phyloP scores from a whole-genome alignment of 1,284 basidiomycete genomes.

The Testicularia cyperi region DNA sequence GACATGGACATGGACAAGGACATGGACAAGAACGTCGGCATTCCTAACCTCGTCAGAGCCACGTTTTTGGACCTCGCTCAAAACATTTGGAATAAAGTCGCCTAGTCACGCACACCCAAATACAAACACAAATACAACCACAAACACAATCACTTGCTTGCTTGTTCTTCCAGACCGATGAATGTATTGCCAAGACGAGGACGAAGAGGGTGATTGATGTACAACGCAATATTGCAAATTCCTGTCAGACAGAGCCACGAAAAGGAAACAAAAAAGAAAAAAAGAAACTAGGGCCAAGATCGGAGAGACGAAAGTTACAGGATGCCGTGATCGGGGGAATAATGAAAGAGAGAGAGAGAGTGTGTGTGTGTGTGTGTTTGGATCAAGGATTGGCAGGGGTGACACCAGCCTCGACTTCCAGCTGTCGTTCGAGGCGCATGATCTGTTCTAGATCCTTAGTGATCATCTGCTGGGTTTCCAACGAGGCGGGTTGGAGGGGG shows the following conservation, averaged over 20 bases:
- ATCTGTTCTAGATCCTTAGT: conserved; percentile 70
- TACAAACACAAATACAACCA: no score
- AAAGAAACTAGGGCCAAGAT: no score
- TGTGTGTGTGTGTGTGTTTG: no score
- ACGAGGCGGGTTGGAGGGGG: conserved; percentile 70
- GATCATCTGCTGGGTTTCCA: conserved; percentile 67
- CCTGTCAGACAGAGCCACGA: no score
- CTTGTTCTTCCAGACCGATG: neutral
- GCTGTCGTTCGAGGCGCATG: conserved; percentile 69
- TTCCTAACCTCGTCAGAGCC: conserved; percentile 11
- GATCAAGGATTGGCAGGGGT: conserved; percentile 21
- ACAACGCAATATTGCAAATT: no score
- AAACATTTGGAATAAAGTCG: conserved; percentile 23
- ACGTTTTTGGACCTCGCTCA: conserved; percentile 36
- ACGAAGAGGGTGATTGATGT: neutral
- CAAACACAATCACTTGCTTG: no score
- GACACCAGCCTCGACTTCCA: conserved; percentile 61
- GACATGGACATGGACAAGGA: no score
- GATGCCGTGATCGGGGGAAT: no score
- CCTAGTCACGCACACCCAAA: neutral
- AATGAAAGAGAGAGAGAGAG: no score
- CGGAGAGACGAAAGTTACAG: no score
- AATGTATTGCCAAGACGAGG: neutral
- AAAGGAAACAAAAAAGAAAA: no score
- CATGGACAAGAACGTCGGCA: no score